phyloP scores from a whole-genome alignment of 1,139 yeast species.

The Blastobotrys serpentis region DNA sequence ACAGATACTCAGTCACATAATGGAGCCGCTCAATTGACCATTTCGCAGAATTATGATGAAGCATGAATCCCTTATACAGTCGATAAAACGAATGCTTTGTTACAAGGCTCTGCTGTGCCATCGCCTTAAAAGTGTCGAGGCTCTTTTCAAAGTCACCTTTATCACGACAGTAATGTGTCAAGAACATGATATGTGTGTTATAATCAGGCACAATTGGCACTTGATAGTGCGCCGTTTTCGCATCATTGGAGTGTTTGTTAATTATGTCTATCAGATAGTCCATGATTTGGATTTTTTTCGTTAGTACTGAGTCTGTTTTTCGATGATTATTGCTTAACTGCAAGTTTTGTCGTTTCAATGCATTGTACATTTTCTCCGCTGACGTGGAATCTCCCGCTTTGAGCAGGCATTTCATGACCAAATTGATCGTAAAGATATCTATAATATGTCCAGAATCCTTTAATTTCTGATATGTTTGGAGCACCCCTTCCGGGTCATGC shows the following conservation, averaged over 20 bases:
- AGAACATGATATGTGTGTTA: slow-evolving; percentile 21
- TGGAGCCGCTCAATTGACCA: slow-evolving; percentile 13
- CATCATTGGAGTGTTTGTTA: not conserved
- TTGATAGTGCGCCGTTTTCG: slow-evolving; percentile 15
- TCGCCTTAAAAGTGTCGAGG: slow-evolving; percentile 11
- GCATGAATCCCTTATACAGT: not conserved
- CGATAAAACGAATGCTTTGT: slow-evolving; percentile 15
- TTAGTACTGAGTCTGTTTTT: slow-evolving; percentile 11
- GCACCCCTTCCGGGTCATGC: slow-evolving; percentile 21
- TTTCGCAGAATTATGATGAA: slow-evolving; percentile 5
- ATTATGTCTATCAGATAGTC: slow-evolving; percentile 19
- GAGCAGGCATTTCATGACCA: slow-evolving; percentile 20
- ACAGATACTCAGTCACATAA: slow-evolving; percentile 8
- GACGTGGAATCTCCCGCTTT: slow-evolving; percentile 18
- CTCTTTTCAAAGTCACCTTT: slow-evolving; percentile 10
- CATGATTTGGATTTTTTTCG: slow-evolving; percentile 19
- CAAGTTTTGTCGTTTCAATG: slow-evolving; percentile 6
- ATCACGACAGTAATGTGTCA: slow-evolving; percentile 19
- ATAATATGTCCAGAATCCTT: slow-evolving; percentile 18
- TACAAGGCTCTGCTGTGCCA: slow-evolving; percentile 9
- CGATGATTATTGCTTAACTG: not conserved
- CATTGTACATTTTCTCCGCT: slow-evolving; percentile 11
- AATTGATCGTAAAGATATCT: slow-evolving; percentile 23
- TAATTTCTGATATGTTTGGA: slow-evolving; percentile 20
- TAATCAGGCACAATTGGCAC: slow-evolving; percentile 23